A percentile compares a stretch with the other conserved stretches of the same genome.
These are phyloP conservation scores for Phaeolepiota aurea DNA, from an alignment of 768 basidiomycete species.

Conservation along the genomic window DNA sequence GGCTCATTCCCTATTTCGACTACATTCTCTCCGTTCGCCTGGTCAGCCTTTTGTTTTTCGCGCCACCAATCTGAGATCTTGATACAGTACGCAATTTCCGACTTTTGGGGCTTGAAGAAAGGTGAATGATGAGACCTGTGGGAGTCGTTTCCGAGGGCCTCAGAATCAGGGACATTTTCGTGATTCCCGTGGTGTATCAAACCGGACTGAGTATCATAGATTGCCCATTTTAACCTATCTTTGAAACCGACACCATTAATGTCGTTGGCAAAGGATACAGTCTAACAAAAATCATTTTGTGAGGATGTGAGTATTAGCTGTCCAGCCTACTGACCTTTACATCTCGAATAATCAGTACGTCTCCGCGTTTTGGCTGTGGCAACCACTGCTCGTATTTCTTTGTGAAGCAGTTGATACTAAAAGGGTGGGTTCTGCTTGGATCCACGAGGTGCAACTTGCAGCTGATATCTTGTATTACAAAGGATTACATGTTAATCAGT, in stretches of 20 bases:
- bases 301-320: not conserved
- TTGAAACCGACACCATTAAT: constrained; percentile 32
- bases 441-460: constrained; percentile 42
- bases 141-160: constrained; percentile 21
- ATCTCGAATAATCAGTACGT: constrained; percentile 41
- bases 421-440: constrained; percentile 32
- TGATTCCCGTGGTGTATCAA: constrained; percentile 27
- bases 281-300: not conserved
- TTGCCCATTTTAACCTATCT: constrained; percentile 45
- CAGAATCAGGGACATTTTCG: constrained; percentile 25
- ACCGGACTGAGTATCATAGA: constrained; percentile 34
- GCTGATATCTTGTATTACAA: constrained; percentile 46
- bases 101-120: constrained; percentile 30
- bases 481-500: too few species aligned
- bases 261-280: not conserved
- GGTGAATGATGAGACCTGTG: constrained; percentile 30
- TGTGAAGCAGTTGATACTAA: constrained; percentile 44
- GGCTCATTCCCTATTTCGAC: constrained; percentile 14
- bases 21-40: constrained; percentile 5
- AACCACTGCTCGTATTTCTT: constrained; percentile 38
- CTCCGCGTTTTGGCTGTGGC: constrained; percentile 36
- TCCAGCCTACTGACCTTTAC: constrained; percentile 35
- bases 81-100: constrained; percentile 34
- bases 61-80: constrained; percentile 45
- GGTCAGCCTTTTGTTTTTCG: constrained; percentile 16